Percentiles rank a stretch among this genome's conserved stretches.
Conservation (phyloP, 2,329 filamentous ascomycete species). For the Colletotrichum shisoi region DNA sequence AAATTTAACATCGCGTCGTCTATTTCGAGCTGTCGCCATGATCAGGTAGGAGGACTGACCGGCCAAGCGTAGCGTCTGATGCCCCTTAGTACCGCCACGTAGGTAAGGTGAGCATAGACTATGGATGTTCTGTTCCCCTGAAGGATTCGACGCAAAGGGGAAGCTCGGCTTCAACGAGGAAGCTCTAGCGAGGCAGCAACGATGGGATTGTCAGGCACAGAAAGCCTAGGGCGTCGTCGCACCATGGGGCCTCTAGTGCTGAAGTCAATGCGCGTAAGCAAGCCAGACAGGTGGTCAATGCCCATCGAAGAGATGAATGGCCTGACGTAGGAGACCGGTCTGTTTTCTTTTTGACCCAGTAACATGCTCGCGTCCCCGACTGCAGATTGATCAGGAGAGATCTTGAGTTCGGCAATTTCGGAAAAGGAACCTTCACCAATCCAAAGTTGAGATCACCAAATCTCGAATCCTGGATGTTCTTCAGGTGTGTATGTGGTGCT, state of each 20-base stretch:
- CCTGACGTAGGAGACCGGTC: background rate
- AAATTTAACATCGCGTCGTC: background rate
- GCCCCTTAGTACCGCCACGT: conserved; percentile 20
- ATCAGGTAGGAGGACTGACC: background rate
- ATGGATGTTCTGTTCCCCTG: background rate
- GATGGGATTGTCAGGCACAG: conserved; percentile 17
- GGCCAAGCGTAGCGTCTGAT: conserved; percentile 18
- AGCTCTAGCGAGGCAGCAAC: background rate
- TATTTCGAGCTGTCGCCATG: background rate
- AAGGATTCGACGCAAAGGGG: background rate
- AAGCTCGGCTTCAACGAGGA: background rate
- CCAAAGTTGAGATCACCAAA: conserved; percentile 6
- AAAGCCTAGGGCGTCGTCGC: conserved; percentile 17
- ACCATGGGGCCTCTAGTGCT: conserved; percentile 24
- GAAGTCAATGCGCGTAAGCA: conserved; percentile 10
- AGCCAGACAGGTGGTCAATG: background rate
- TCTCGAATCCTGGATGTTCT: background rate
- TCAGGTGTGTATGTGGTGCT: background rate
- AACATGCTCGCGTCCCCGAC: background rate
- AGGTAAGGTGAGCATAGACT: background rate
- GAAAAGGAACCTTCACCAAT: background rate
- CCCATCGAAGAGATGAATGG: background rate
- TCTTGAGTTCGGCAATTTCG: conserved; percentile 14
- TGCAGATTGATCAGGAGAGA: background rate
- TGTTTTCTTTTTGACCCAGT: background rate